phyloP scores from a whole-genome alignment of 805 yeast genomes.

The Saturnispora hagleri region DNA sequence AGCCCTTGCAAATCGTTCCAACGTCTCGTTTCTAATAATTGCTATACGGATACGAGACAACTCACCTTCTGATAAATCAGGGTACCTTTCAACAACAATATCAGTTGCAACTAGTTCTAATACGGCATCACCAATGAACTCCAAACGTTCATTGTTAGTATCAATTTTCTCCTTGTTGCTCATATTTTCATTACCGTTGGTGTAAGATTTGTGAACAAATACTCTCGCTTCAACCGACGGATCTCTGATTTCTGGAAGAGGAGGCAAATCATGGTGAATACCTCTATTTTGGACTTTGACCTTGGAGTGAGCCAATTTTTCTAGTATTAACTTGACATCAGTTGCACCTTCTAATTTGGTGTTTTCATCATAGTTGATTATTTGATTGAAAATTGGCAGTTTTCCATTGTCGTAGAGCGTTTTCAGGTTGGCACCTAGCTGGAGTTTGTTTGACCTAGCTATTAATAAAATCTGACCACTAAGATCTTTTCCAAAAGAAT shows the following conservation, averaged over 20 bases:
- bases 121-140: slow-evolving; percentile 85
- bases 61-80: slow-evolving; percentile 71
- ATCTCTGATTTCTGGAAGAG: slow-evolving; percentile 57
- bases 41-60: slow-evolving; percentile 61
- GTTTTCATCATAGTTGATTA: slow-evolving; percentile 34
- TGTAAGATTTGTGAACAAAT: slow-evolving; percentile 71
- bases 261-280: slow-evolving; percentile 34
- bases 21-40: slow-evolving; percentile 62
- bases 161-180: slow-evolving; percentile 48
- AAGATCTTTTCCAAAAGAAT: slow-evolving; percentile 8
- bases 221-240: slow-evolving; percentile 56
- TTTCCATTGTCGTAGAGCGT: slow-evolving; percentile 40
- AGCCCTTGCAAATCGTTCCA: slow-evolving; percentile 58
- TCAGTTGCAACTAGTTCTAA: slow-evolving; percentile 64
- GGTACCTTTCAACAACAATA: slow-evolving; percentile 56
- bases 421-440: slow-evolving; percentile 52
- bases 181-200: slow-evolving; percentile 48
- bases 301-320: slow-evolving; percentile 7
- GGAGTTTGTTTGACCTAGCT: slow-evolving; percentile 43
- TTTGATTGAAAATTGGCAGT: slow-evolving; percentile 46
- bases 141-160: slow-evolving; percentile 77
- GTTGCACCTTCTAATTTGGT: slow-evolving; percentile 16
- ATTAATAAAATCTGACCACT: slow-evolving; percentile 42
- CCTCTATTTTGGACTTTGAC: slow-evolving; percentile 13
- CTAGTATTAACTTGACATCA: slow-evolving; percentile 12